Evolutionary conservation across 2,329 filamentous ascomycete genomes (phyloP), one percentile per base, ranked within the genome.

Genomic region (Trichoderma brevicompactum): DNA sequence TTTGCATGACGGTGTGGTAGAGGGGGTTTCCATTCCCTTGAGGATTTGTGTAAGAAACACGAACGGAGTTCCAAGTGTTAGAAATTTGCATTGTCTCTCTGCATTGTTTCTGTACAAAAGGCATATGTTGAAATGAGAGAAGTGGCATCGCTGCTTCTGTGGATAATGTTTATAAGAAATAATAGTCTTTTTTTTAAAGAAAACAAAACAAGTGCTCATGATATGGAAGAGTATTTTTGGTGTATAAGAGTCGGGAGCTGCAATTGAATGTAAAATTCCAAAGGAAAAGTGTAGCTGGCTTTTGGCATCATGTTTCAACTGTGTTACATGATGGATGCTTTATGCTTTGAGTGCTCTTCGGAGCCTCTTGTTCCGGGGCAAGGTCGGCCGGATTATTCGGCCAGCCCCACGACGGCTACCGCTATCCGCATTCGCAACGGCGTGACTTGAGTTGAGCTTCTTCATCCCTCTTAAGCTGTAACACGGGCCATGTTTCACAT

Each of bases 1-100:
- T 49, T 55, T 55, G 64, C 56, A 55, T 55, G 64, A 61, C 43
- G 19, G n/a, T 10, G 36, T 53, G 41, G 36, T 41, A 61, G 50
- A 13, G 3, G 36, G 38, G 6, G 4, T n/a, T 36, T 13, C 10
- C 23, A 19, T 61, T 10, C 17, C 49, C 38, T 34, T 55, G n/a
- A 7, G 36, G 36, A 2, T 28, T 28, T 40, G 23, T 34, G 10
- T 60, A 60, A 7, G 49, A 36, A 53, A 44, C 28, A 38, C 60
- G 28, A 46, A 28, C n/a, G 40, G 40, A 17, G 40, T 44, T 40
- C 23, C 41, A 23, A 23, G 46, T 41, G 28, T 52, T 59, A 10
- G 32, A 59, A 44, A 41, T 44, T 32, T 54, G 38, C 40, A 63
- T 63, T 9, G 41, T 54, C 40, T 63, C 17, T 63, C 38, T 6